Evolutionary conservation across 352 stramenopile genomes (phyloP).

Genomic region (Globisporangium barbulae): DNA sequence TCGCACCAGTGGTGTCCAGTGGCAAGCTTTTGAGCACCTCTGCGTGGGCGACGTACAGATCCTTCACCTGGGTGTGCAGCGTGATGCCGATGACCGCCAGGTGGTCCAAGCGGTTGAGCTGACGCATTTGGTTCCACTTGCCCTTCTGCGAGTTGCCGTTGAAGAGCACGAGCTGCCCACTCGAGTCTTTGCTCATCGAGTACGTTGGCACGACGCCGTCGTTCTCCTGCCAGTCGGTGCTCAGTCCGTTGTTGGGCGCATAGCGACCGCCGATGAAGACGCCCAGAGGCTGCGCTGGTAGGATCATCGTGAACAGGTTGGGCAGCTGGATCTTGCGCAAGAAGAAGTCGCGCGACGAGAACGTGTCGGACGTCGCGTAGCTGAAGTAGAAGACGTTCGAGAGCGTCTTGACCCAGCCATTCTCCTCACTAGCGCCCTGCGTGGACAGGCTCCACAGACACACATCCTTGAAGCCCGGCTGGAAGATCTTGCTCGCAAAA

Average conservation of each 20-base stretch:
- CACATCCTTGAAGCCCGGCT: conserved; percentile 37
- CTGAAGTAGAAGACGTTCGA: conserved; percentile 60
- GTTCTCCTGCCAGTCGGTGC: conserved; percentile 40
- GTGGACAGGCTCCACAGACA: conserved; percentile 47
- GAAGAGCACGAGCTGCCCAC: conserved; percentile 25
- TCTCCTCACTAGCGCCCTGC: conserved; percentile 42
- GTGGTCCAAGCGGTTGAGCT: conserved; percentile 45
- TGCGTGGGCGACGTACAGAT: conserved; percentile 31
- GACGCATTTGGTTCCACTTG: conserved; percentile 52
- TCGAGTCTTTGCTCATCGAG: conserved; percentile 37
- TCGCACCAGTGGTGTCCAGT: conserved; percentile 11
- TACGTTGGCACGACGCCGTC: conserved; percentile 46
- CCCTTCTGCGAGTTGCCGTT: conserved; percentile 29
- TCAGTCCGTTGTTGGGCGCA: conserved; percentile 25
- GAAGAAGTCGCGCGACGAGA: conserved; percentile 24
- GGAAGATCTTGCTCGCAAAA: conserved; percentile 36
- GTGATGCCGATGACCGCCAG: conserved; percentile 40
- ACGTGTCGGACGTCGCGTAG: conserved; percentile 44
- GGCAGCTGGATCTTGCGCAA: conserved; percentile 39
- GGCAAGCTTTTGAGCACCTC: conserved; percentile 27
- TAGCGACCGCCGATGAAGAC: conserved; percentile 40
- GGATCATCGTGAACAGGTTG: conserved; percentile 46
- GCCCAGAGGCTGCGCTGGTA: conserved; percentile 29
- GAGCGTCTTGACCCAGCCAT: conserved; percentile 47
- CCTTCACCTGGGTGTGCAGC: conserved; percentile 38